These are phyloP conservation scores for Berberis vulgaris DNA, from an alignment of 164 flowering plant species.

Conservation along the genomic window DNA sequence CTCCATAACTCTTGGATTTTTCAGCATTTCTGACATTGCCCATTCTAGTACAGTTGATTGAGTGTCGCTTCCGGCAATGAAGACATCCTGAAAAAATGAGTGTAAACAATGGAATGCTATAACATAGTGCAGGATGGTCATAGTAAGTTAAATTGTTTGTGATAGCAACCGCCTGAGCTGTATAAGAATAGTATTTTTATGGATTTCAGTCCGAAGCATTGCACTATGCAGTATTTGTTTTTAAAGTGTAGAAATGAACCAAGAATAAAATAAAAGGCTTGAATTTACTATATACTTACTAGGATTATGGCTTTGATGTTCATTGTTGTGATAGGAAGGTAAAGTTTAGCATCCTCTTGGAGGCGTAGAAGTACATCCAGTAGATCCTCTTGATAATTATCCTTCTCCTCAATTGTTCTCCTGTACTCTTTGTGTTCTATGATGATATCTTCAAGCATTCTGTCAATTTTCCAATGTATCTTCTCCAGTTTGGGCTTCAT, in stretches of 20 bases:
- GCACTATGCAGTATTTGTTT: no score
- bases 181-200: no score
- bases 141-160: no score
- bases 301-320: neutral
- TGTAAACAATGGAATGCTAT: no score
- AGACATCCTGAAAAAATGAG: no score
- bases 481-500: neutral
- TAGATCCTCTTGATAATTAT: neutral
- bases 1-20: slow-evolving; percentile 20
- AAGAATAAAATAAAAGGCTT: neutral
- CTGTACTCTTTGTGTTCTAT: neutral
- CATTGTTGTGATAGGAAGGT: neutral
- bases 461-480: neutral
- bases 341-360: neutral
- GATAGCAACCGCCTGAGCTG: no score
- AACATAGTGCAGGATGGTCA: no score
- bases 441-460: neutral
- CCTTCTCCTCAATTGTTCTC: neutral
- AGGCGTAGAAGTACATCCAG: neutral
- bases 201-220: no score
- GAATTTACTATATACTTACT: neutral
- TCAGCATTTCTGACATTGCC: slow-evolving; percentile 28
- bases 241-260: neutral
- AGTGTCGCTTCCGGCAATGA: slow-evolving; percentile 9
- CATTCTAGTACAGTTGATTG: slow-evolving; percentile 19